These are phyloP conservation scores for Paramarasmius palmivorus DNA, from an alignment of 1,284 basidiomycete species.

Conservation along the genomic window DNA sequence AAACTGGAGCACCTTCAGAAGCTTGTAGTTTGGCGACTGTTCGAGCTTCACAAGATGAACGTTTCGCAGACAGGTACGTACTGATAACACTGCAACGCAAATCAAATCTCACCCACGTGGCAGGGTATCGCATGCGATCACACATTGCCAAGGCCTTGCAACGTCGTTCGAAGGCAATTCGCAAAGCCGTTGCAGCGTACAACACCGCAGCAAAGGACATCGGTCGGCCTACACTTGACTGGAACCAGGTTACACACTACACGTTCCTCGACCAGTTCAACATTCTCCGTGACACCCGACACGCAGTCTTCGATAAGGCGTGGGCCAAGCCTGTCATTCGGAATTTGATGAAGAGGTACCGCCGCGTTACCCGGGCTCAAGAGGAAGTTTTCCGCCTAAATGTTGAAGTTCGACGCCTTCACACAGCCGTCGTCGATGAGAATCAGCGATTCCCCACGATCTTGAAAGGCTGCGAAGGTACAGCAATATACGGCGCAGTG, in stretches of 20 bases:
- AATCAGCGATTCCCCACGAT: too few relatives aligned
- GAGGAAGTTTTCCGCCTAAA: constrained; percentile 24
- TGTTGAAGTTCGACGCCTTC: constrained; percentile 23
- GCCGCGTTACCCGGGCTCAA: constrained; percentile 22
- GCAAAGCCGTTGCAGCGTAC: neutral
- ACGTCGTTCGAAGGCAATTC: constrained; percentile 6
- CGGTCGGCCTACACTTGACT: constrained; percentile 10
- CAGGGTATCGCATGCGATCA: constrained; percentile 8
- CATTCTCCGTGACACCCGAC: constrained; percentile 20
- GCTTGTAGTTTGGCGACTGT: too few relatives aligned
- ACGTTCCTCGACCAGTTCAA: constrained; percentile 25
- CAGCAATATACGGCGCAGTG: too few relatives aligned
- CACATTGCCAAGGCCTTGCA: constrained; percentile 5
- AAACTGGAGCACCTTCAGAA: too few relatives aligned
- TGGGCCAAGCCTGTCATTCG: constrained; percentile 22
- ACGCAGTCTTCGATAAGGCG: constrained; percentile 16
- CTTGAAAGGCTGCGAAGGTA: too few relatives aligned
- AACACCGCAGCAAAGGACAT: neutral
- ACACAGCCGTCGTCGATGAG: too few relatives aligned
- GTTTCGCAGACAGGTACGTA: too few relatives aligned
- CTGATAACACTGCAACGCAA: too few relatives aligned
- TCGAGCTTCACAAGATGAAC: too few relatives aligned
- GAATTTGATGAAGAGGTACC: constrained; percentile 15
- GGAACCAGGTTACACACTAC: constrained; percentile 21
- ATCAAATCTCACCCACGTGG: too few relatives aligned